Conservation (phyloP, 257 asterid genomes). For the Coffea eugenioides region DNA sequence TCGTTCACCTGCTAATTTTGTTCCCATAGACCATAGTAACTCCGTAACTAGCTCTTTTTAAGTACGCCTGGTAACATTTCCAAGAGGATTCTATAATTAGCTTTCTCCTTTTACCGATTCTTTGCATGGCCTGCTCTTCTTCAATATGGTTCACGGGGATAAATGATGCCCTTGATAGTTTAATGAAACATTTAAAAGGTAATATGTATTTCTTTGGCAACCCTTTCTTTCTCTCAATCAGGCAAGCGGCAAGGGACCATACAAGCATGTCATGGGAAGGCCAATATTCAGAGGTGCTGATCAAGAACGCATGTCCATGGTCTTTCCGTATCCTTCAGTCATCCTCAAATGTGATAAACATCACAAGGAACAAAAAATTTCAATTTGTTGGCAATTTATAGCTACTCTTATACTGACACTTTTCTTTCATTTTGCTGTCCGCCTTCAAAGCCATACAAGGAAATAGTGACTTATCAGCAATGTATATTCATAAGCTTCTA, state of each 20-base stretch:
- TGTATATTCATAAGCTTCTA: no score
- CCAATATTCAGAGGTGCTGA: constrained; percentile 53
- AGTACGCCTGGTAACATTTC: neutral
- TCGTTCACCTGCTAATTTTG: neutral
- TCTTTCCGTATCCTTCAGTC: constrained; percentile 48
- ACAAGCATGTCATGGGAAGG: constrained; percentile 74
- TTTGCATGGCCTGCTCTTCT: no score
- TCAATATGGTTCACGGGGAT: no score
- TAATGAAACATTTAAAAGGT: no score
- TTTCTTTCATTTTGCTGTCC: constrained; percentile 39
- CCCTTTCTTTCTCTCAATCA: constrained; percentile 16
- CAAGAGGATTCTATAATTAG: no score
- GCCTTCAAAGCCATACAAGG: constrained; percentile 20
- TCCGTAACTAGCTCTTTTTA: neutral
- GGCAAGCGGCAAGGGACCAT: constrained; percentile 59
- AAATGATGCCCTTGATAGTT: no score
- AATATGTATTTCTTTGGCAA: neutral
- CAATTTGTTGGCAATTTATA: constrained; percentile 56
- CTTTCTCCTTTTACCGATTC: no score
- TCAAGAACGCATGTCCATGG: constrained; percentile 54
- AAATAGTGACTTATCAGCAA: no score
- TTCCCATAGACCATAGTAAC: neutral
- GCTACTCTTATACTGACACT: constrained; percentile 37
- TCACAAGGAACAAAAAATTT: constrained; percentile 29
- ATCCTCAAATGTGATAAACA: constrained; percentile 12